phyloP scores from a whole-genome alignment of 208 protist species.

The Acanthamoeba lenticulata region DNA sequence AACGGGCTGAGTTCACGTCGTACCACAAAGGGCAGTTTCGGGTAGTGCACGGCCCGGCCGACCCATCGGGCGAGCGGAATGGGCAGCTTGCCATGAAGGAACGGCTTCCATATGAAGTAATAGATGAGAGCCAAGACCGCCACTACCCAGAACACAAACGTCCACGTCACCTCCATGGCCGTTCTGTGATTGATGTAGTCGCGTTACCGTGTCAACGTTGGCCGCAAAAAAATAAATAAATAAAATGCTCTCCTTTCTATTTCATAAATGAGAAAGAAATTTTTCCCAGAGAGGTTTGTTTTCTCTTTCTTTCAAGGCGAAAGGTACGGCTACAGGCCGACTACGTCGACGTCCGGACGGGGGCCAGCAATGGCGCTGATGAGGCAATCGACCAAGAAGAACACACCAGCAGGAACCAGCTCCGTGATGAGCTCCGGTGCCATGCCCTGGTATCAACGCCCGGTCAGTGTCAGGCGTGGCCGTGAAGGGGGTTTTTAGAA shows the following conservation, averaged over 20 bases:
- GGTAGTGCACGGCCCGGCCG: conserved; percentile 23
- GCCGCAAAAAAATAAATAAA: not conserved
- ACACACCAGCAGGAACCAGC: not conserved
- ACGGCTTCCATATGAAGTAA: conserved; percentile 46
- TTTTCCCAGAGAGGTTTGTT: too few relatives aligned
- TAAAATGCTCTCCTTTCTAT: not conserved
- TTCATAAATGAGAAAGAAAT: not conserved
- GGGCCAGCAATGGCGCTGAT: conserved; percentile 2
- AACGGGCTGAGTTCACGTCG: not conserved
- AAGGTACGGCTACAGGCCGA: not conserved
- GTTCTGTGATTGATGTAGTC: not conserved
- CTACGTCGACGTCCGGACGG: too few relatives aligned
- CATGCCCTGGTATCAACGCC: not conserved
- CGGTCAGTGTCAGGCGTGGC: not conserved
- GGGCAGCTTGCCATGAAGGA: conserved; percentile 54
- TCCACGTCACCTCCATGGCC: not conserved
- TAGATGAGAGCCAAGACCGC: not conserved
- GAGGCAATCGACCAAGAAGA: not conserved
- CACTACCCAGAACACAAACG: not conserved
- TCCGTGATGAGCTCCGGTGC: not conserved
- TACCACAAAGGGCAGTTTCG: conserved; percentile 66
- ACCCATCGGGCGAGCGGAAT: conserved; percentile 45
- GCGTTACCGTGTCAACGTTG: too few relatives aligned
- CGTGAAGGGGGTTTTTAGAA: not conserved
- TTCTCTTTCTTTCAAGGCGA: not conserved